Evolutionary conservation across 2,329 filamentous ascomycete genomes (phyloP).

Genomic region (Aspergillus felis): DNA sequence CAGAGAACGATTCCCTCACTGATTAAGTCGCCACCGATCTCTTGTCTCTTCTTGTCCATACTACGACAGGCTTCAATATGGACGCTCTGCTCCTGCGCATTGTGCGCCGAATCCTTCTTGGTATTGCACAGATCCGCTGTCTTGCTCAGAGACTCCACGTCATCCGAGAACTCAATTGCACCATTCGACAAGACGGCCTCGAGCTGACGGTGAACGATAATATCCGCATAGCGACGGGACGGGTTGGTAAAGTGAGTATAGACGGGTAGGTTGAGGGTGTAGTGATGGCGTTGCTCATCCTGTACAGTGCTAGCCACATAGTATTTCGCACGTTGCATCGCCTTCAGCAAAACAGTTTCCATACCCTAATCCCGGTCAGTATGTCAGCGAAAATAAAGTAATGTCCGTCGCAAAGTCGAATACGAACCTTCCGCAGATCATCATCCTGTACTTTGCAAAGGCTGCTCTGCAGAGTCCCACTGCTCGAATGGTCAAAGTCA

Average conservation of each 20-base stretch:
- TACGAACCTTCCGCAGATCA: conserved; percentile 71
- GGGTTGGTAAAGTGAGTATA: conserved; percentile 98
- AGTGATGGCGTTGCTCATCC: conserved; percentile 79
- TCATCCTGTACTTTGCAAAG: conserved; percentile 87
- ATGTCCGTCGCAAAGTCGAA: background rate
- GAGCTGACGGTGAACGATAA: conserved; percentile 91
- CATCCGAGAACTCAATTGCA: conserved; percentile 79
- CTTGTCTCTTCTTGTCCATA: conserved; percentile 88
- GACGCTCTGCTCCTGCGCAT: conserved; percentile 96
- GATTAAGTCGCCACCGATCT: conserved; percentile 85
- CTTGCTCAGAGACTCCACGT: conserved; percentile 83
- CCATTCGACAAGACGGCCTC: conserved; percentile 80
- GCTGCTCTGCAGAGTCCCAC: conserved; percentile 87
- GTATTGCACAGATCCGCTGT: conserved; percentile 94
- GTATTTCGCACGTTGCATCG: conserved; percentile 96
- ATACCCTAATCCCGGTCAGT: conserved; percentile 58
- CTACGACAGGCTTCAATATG: conserved; percentile 95
- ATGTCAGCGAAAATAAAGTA: background rate
- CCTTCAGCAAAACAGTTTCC: conserved; percentile 92
- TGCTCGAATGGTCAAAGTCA: conserved; percentile 83
- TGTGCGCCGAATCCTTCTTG: conserved; percentile 97
- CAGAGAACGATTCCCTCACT: conserved; percentile 94
- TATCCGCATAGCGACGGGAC: conserved; percentile 88
- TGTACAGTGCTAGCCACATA: conserved; percentile 75
- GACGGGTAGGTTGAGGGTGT: conserved; percentile 83